Base-by-base conservation (phyloP, 805 yeast genomes). In the Candida stauntonica region DNA sequence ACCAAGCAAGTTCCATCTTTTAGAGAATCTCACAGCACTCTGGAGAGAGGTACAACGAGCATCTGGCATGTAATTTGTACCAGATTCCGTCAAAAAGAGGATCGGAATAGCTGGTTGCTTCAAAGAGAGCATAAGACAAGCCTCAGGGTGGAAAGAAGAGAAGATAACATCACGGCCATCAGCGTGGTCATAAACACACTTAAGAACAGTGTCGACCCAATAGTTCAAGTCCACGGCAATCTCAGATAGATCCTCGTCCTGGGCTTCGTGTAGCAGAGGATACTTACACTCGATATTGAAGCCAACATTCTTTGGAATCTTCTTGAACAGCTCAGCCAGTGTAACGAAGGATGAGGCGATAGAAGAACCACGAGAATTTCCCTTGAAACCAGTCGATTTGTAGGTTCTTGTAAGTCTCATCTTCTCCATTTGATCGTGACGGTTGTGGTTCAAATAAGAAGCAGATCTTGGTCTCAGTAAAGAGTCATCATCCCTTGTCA, bases 51-150 rank as follows among this genome's bases (percentile, higher is more conserved):
- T 71, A 3, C 96, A 95, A 37, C 98, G 69, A 16, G 84, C 72
- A 60, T 91, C 98, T 3, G 94, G 89, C 95, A 89, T 87, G n/a
- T 55, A 58, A 8, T 70, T 65, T 0, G 95, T 81, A 7, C 98
- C 98, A 2, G 86, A 72, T 57, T 91, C 98, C 0, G 97, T 89
- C 49, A 91, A 69, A 56, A 82, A 91, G 51, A 91, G 70, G 45
- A 91, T 84, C 1, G 98, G 98, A 51, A 89, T 84, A 1, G 91
- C 77, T 19, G 97, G 97, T 62, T 89, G 98, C 59, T 91, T 91
- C 62, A 91, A 66, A 2, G 95, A 83, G 29, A 91, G 66, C 69
- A 88, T 67, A 37, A 86, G 62, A 61, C 98, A 91, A 23, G 87
- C 75, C 58, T 91, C 98, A 0, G 98, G 98, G 55, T 91, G 95